phyloP scores from a whole-genome alignment of 129 eudicot species.

The Flaveria robusta region DNA sequence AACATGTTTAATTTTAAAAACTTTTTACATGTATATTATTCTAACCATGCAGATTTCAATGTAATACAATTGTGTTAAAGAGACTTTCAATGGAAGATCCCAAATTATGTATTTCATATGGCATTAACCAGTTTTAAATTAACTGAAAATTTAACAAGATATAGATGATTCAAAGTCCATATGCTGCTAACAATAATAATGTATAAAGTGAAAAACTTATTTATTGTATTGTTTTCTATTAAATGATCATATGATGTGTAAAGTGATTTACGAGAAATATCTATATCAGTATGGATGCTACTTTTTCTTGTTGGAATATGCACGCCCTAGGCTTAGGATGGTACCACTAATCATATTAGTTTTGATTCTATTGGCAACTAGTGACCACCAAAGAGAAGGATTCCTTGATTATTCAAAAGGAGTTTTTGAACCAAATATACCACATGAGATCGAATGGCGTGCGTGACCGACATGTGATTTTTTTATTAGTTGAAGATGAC shows the following conservation, averaged over 20 bases:
- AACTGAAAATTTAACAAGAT: no score
- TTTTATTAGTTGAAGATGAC: neutral
- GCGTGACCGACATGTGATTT: constrained; percentile 1
- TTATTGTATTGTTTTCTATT: neutral
- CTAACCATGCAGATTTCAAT: no score
- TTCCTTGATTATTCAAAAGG: constrained; percentile 16
- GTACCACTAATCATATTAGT: constrained; percentile 7
- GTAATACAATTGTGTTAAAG: no score
- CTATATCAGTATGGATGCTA: neutral
- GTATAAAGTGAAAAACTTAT: no score
- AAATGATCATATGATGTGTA: constrained; percentile 1
- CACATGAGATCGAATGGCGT: neutral
- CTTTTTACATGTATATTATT: no score
- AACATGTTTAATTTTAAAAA: no score
- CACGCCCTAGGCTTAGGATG: constrained; percentile 19
- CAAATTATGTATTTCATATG: no score
- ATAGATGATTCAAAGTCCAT: no score
- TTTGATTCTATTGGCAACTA: constrained; percentile 13
- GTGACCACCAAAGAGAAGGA: constrained; percentile 6
- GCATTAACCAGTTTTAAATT: no score
- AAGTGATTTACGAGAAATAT: constrained; percentile 2
- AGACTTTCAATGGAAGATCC: no score
- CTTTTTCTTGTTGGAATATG: constrained; percentile 17
- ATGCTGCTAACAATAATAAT: no score
- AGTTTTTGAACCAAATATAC: neutral